phyloP scores from a whole-genome alignment of 805 yeast species.

The Candida pini region DNA sequence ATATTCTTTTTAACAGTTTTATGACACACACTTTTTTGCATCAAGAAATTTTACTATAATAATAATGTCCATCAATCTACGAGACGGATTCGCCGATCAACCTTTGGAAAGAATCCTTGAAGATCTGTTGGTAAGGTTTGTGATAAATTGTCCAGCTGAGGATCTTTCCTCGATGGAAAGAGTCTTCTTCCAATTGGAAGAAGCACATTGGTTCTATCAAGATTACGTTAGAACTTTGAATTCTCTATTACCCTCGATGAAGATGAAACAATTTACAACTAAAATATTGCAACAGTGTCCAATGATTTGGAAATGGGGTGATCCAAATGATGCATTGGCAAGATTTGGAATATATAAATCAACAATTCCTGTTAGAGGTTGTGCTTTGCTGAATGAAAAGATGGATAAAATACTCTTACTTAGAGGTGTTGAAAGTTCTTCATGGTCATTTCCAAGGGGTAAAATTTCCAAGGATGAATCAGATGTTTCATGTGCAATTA shows the following conservation, averaged over 20 bases:
- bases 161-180: conserved; percentile 79
- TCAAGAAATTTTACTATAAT: too few relatives aligned
- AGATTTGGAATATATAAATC: conserved; percentile 81
- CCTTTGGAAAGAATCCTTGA: conserved; percentile 71
- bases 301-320: conserved; percentile 77
- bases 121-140: conserved; percentile 83
- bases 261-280: conserved; percentile 71
- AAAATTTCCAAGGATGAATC: conserved; percentile 90
- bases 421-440: conserved; percentile 69
- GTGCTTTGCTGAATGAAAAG: conserved; percentile 71
- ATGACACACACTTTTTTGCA: too few relatives aligned
- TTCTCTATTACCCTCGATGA: conserved; percentile 70
- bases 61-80: conserved; percentile 31
- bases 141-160: conserved; percentile 87
- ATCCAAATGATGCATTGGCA: conserved; percentile 71
- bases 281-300: conserved; percentile 67
- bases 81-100: conserved; percentile 49
- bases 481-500: conserved; percentile 81
- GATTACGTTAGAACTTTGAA: conserved; percentile 74
- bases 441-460: conserved; percentile 97
- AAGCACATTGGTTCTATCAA: conserved; percentile 96
- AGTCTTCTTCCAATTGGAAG: conserved; percentile 90
- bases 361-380: conserved; percentile 94
- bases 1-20: conserved; percentile 1
- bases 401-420: conserved; percentile 72